These are phyloP conservation scores for Phytopythium chamaehyphon DNA, from an alignment of 352 stramenopile species.

Conservation along the genomic window DNA sequence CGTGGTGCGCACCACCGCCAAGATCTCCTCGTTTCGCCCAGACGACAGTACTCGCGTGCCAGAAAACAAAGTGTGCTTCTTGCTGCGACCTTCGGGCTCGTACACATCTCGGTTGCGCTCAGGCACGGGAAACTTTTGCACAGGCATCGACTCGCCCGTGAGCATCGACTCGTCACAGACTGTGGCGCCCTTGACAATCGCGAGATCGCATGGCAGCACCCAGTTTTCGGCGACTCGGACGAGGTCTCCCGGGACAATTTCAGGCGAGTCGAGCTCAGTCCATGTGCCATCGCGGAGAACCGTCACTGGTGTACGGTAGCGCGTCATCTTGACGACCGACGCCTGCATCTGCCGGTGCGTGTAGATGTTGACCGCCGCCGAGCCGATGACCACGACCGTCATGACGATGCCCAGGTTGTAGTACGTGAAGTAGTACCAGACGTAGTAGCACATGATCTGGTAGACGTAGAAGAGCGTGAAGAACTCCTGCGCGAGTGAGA, in stretches of 20 bases:
- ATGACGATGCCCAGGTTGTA: constrained; percentile 33
- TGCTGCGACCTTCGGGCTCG: constrained; percentile 27
- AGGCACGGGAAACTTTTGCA: constrained; percentile 59
- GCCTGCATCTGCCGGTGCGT: constrained; percentile 26
- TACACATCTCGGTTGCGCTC: constrained; percentile 29
- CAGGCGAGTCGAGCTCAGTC: constrained; percentile 19
- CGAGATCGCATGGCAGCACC: constrained; percentile 39
- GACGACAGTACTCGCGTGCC: constrained; percentile 56
- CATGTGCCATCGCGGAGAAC: constrained; percentile 29
- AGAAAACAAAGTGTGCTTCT: constrained; percentile 68
- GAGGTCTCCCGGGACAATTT: constrained; percentile 38
- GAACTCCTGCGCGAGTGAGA: constrained; percentile 22
- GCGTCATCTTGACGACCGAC: constrained; percentile 31
- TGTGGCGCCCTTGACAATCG: constrained; percentile 31
- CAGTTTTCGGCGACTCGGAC: constrained; percentile 35
- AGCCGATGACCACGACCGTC: constrained; percentile 21
- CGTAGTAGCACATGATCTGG: constrained; percentile 35
- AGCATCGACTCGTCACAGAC: constrained; percentile 43
- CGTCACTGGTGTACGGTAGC: constrained; percentile 41
- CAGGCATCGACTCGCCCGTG: constrained; percentile 56
- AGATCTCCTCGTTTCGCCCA: constrained; percentile 31
- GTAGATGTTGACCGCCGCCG: constrained; percentile 28
- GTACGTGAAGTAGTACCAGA: constrained; percentile 42
- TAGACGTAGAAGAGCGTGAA: constrained; percentile 32
- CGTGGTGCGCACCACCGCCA: constrained; percentile 58